Percentiles rank a stretch among this genome's conserved stretches.
These are phyloP conservation scores for Euphrasia arctica DNA, from an alignment of 305 asterid species.

Conservation along the genomic window DNA sequence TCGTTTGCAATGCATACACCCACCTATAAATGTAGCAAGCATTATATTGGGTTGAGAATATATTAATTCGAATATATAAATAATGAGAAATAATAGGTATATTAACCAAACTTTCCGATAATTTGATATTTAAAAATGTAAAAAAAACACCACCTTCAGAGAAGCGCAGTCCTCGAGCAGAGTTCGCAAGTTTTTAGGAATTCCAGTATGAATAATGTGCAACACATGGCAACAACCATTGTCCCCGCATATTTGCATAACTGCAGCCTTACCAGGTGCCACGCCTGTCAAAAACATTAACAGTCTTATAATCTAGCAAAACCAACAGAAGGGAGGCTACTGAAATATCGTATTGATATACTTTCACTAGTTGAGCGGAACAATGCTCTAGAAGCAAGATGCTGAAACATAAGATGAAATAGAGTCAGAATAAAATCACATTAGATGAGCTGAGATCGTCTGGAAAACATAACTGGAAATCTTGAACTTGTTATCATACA, in stretches of 20 bases:
- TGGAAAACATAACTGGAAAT: neutral
- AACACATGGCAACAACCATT: conserved; percentile 58
- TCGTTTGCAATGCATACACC: conserved; percentile 73
- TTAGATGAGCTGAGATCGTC: conserved; percentile 2
- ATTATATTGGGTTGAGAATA: conserved; percentile 20
- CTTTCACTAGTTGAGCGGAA: conserved; percentile 5
- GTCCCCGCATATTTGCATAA: conserved; percentile 86
- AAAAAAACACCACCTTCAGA: conserved; percentile 52
- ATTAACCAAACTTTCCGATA: conserved; percentile 12
- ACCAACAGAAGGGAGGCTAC: conserved; percentile 2
- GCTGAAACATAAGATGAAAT: conserved; percentile 6
- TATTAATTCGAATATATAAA: conserved; percentile 9
- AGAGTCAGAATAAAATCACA: neutral
- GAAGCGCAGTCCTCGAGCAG: conserved; percentile 72
- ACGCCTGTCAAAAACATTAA: conserved; percentile 50
- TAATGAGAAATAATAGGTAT: conserved; percentile 5
- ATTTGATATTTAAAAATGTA: conserved; percentile 11
- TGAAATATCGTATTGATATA: conserved; percentile 12
- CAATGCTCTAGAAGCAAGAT: neutral
- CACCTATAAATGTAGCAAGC: conserved; percentile 50
- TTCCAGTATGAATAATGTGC: conserved; percentile 81
- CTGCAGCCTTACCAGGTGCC: conserved; percentile 85
- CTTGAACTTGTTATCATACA: neutral
- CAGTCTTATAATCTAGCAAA: conserved; percentile 25
- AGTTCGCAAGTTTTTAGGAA: conserved; percentile 54